A percentile compares a stretch with the other conserved stretches of the same genome.
Evolutionary conservation across 2,329 filamentous ascomycete species (phyloP).

Genomic region (Drechslerella dactyloides): DNA sequence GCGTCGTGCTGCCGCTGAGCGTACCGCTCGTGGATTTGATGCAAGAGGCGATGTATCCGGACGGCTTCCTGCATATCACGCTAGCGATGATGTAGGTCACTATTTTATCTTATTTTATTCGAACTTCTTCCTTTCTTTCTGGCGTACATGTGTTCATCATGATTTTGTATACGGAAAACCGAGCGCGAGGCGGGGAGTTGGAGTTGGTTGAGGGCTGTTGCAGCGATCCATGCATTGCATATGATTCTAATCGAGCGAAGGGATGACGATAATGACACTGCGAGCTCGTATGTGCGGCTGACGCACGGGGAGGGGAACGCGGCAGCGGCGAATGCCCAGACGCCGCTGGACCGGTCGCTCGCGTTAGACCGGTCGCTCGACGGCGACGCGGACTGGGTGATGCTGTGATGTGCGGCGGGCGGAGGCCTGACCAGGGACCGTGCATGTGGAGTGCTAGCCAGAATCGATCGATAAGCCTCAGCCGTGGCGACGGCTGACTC

Average conservation of each 20-base stretch:
- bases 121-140: conserved; percentile 11
- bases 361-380: not conserved
- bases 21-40: conserved; percentile 83
- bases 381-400: conserved; percentile 4
- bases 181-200: not conserved
- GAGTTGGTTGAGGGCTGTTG: too few species aligned
- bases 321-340: not conserved
- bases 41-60: conserved; percentile 81
- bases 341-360: not conserved
- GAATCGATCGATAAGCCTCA: conserved; percentile 3
- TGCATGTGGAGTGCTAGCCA: too few species aligned
- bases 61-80: conserved; percentile 68
- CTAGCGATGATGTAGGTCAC: conserved; percentile 54
- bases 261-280: conserved; percentile 1
- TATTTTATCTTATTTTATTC: conserved; percentile 17
- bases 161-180: not conserved
- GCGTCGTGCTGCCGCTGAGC: conserved; percentile 78
- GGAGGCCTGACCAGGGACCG: too few species aligned
- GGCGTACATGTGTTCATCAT: not conserved
- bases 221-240: not conserved
- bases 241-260: conserved; percentile 6
- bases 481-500: not conserved
- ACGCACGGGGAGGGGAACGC: not conserved
- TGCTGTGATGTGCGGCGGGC: not conserved
- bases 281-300: conserved; percentile 4